Evolutionary conservation across 257 asterid species (phyloP), one percentile per base, ranked within the genome.

Genomic region (Handroanthus guayacan): DNA sequence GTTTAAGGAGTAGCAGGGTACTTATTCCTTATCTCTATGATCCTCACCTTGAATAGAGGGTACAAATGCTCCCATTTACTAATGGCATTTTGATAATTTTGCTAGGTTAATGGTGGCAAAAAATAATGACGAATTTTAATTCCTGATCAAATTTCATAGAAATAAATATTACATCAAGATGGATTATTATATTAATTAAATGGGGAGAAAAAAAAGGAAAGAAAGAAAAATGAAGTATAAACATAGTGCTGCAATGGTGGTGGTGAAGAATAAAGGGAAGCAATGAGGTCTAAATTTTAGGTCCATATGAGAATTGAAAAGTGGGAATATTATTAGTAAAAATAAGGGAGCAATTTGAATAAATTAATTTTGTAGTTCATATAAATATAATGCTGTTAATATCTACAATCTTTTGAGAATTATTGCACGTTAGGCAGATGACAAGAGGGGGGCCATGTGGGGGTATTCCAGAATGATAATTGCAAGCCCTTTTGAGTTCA

Each of bases 401-500:
- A 5, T 62, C 11, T 45, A 11, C 8, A 41, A 1, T 4, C 7
- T 41, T 4, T 5, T 41, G 8, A 4, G 8, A 41, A 41, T 25
- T 25, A 71, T 37, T 69, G 64, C 64, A 69, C 4, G 50, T 51
- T 16, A 14, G 66, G 20, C 43, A 38, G 43, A 17, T 60, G 57
- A 11, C 60, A 72, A 43, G 34, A 9, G 65, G 20, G 45, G 18
- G 76, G 34, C 48, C 77, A 72, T 63, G 72, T 74, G 56, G 9
- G 63, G 57, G 50, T 6, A 4, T 5, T 5, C 48, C 72, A 74
- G 11, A 51, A 55, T 67, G 45, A 76, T 76, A 57, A 76, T 67
- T 67, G 75, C 58, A 17, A 36, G 43, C 12, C 39, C 67, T 50
- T 58, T 14, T 52, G 18, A 62, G 18, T 14, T 45, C 7, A 5